Conservation (phyloP, 441 rosid genomes). For the Manihot esculenta region DNA sequence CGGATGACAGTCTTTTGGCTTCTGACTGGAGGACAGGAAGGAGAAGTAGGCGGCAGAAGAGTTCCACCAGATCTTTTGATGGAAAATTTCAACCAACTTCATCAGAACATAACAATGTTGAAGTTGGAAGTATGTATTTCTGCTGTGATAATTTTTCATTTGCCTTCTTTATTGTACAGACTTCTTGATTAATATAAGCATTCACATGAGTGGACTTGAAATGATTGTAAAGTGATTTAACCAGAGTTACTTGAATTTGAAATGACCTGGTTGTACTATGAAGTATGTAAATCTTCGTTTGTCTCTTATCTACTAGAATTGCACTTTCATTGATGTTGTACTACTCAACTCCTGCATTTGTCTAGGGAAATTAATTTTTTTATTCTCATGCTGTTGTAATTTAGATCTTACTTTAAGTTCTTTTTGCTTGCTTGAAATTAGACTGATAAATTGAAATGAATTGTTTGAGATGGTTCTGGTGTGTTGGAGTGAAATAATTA, state of each 20-base stretch:
- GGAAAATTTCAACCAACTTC: conserved; percentile 42
- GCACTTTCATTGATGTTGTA: background rate
- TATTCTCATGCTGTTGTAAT: background rate
- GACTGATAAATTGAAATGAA: background rate
- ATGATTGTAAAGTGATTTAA: conserved; percentile 6
- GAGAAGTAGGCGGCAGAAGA: conserved; percentile 77
- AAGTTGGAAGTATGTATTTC: conserved; percentile 30
- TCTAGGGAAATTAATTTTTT: conserved; percentile 4
- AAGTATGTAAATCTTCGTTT: background rate
- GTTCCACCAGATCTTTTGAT: conserved; percentile 52
- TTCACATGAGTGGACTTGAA: too few relatives aligned
- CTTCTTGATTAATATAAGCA: background rate
- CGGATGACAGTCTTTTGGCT: conserved; percentile 46
- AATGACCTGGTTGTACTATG: background rate
- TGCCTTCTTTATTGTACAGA: background rate
- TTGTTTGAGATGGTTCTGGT: conserved; percentile 4
- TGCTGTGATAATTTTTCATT: background rate
- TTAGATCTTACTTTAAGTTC: background rate
- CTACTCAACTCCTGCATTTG: background rate
- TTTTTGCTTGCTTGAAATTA: background rate
- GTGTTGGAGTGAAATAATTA: background rate
- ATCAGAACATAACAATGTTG: conserved; percentile 50
- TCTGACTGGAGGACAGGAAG: conserved; percentile 60
- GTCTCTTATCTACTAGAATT: background rate
- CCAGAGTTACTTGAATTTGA: conserved; percentile 5